phyloP scores from a whole-genome alignment of 2,329 filamentous ascomycete species.

The Penicillium freii region DNA sequence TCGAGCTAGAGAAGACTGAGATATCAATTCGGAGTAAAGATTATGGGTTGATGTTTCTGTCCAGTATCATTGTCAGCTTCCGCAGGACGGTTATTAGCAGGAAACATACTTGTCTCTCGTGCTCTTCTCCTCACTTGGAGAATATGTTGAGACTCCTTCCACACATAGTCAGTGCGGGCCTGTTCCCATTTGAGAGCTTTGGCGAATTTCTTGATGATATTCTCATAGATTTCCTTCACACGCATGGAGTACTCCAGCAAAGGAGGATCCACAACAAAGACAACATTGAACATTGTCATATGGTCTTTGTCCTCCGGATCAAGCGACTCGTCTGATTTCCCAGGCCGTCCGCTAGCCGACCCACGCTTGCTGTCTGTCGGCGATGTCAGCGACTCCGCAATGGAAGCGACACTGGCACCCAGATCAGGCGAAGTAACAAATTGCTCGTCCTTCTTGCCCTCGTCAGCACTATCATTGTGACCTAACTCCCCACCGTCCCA shows the following conservation, averaged over 20 bases:
- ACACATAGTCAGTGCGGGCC: slow-evolving; percentile 83
- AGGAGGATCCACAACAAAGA: slow-evolving; percentile 83
- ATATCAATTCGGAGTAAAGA: slow-evolving; percentile 46
- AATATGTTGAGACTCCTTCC: slow-evolving; percentile 83
- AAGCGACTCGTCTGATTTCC: slow-evolving; percentile 24
- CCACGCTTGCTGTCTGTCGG: slow-evolving; percentile 26
- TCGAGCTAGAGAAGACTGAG: slow-evolving; percentile 73
- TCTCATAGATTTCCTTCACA: slow-evolving; percentile 78
- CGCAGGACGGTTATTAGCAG: not conserved
- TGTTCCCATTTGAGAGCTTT: slow-evolving; percentile 93
- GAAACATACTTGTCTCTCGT: slow-evolving; percentile 54
- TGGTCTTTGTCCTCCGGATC: slow-evolving; percentile 51
- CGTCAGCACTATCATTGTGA: slow-evolving; percentile 37
- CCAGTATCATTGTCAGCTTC: slow-evolving; percentile 15
- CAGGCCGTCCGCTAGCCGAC: slow-evolving; percentile 23
- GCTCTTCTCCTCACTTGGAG: slow-evolving; percentile 77
- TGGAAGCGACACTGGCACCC: slow-evolving; percentile 33
- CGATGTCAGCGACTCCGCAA: slow-evolving; percentile 25
- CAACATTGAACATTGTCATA: slow-evolving; percentile 97
- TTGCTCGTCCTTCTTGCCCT: slow-evolving; percentile 35
- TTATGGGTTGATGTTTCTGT: slow-evolving; percentile 36
- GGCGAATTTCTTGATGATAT: slow-evolving; percentile 88
- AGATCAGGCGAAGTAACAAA: slow-evolving; percentile 23
- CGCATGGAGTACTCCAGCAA: slow-evolving; percentile 70
- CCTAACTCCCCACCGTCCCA: slow-evolving; percentile 37